Evolutionary conservation across 768 basidiomycete species (phyloP).

Genomic region (Boletus coccyginus): DNA sequence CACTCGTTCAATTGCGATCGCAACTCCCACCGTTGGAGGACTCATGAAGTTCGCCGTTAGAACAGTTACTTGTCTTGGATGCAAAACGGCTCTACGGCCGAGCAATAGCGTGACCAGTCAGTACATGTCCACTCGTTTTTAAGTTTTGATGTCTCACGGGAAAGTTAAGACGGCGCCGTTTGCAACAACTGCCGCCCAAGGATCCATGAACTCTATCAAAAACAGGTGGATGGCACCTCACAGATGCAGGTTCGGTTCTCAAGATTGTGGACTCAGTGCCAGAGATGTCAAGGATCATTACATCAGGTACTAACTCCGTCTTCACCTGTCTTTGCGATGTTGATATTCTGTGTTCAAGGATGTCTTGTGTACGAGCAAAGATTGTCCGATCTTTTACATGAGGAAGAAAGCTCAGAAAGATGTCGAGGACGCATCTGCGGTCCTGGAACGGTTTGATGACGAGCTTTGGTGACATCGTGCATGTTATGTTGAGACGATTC

Average conservation of each 20-base stretch:
- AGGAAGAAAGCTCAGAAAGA: conserved; percentile 98
- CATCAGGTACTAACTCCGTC: conserved; percentile 62
- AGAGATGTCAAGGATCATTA: conserved; percentile 96
- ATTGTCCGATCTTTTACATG: conserved; percentile 99
- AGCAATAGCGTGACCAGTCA: conserved; percentile 74
- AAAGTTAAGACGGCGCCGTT: conserved; percentile 74
- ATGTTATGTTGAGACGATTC: background rate
- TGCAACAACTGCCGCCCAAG: conserved; percentile 90
- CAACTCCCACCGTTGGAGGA: conserved; percentile 94
- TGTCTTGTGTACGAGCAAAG: conserved; percentile 93
- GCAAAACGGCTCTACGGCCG: conserved; percentile 81
- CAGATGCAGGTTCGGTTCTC: conserved; percentile 88
- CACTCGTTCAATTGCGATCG: conserved; percentile 92
- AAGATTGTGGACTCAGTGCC: conserved; percentile 97
- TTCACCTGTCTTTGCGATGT: background rate
- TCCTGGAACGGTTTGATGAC: conserved; percentile 81
- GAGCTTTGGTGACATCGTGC: conserved; percentile 57
- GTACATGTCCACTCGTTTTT: conserved; percentile 18
- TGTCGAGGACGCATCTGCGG: conserved; percentile 77
- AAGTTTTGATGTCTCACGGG: conserved; percentile 3
- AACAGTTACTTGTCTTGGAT: conserved; percentile 91
- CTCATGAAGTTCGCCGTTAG: conserved; percentile 99
- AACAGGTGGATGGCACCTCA: conserved; percentile 75
- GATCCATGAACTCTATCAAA: conserved; percentile 89
- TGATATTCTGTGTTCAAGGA: conserved; percentile 51